phyloP scores from a whole-genome alignment of 1,284 basidiomycete genomes.

The Mrakiaceae sp. region DNA sequence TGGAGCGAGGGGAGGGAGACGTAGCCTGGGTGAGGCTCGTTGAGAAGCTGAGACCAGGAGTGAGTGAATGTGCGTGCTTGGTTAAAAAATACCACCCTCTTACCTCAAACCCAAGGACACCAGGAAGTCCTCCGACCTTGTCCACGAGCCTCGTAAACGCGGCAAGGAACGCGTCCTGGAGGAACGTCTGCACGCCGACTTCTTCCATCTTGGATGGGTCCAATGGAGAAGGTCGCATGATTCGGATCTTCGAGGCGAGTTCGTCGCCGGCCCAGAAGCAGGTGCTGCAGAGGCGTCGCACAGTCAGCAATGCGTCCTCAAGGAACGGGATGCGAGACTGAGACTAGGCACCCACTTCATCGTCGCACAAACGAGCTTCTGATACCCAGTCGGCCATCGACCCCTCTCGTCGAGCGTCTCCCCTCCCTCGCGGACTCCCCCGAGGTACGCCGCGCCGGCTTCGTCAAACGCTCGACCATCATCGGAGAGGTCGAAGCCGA shows the following conservation, averaged over 20 bases:
- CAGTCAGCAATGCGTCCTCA: background rate
- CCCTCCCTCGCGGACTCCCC: constrained; percentile 54
- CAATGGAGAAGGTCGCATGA: constrained; percentile 4
- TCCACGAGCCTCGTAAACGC: constrained; percentile 62
- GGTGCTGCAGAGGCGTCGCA: constrained; percentile 38
- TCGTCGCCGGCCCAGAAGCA: constrained; percentile 83
- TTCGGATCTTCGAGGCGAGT: constrained; percentile 60
- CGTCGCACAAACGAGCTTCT: constrained; percentile 42
- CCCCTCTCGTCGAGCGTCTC: constrained; percentile 50
- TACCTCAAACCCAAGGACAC: constrained; percentile 82
- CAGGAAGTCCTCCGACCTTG: constrained; percentile 59
- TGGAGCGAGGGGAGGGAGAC: constrained; percentile 72
- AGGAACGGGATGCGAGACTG: background rate
- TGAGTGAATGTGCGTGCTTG: background rate
- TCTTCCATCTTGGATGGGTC: constrained; percentile 37
- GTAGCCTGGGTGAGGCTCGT: constrained; percentile 92
- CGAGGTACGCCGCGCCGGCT: constrained; percentile 70
- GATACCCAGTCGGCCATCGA: constrained; percentile 59
- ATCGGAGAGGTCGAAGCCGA: constrained; percentile 58
- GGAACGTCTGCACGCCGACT: constrained; percentile 63
- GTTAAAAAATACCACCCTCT: constrained; percentile 17
- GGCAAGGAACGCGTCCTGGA: constrained; percentile 71
- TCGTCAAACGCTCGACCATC: constrained; percentile 52
- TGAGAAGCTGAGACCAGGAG: constrained; percentile 55
- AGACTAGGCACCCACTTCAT: constrained; percentile 54